A percentile compares a stretch with the other conserved stretches of the same genome.
These are phyloP conservation scores for Eustoma russellianum DNA, from an alignment of 257 asterid species.

Conservation along the genomic window DNA sequence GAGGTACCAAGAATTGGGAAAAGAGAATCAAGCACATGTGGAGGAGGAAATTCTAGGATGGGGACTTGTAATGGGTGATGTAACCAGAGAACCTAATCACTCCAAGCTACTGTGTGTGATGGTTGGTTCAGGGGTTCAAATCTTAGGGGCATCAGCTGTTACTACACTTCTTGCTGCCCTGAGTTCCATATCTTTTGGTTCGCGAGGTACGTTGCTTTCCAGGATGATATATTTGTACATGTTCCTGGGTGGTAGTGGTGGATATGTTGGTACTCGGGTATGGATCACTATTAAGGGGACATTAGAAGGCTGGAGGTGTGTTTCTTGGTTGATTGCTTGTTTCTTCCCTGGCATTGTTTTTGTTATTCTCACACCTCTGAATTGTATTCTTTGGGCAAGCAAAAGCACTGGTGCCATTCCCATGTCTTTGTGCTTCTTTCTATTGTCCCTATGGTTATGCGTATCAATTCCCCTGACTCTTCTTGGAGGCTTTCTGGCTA, in stretches of 20 bases:
- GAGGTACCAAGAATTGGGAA: slow-evolving; percentile 75
- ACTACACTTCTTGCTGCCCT: slow-evolving; percentile 71
- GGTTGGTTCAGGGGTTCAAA: slow-evolving; percentile 80
- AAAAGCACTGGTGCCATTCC: slow-evolving; percentile 82
- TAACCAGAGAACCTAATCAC: slow-evolving; percentile 66
- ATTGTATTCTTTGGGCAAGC: slow-evolving; percentile 84
- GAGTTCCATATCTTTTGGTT: slow-evolving; percentile 86
- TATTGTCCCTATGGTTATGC: slow-evolving; percentile 76
- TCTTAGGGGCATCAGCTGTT: slow-evolving; percentile 68
- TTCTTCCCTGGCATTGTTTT: slow-evolving; percentile 79
- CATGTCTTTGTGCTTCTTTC: slow-evolving; percentile 53
- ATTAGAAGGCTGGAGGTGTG: slow-evolving; percentile 64
- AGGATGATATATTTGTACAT: slow-evolving; percentile 84
- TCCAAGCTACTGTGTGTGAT: slow-evolving; percentile 62
- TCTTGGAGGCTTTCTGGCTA: slow-evolving; percentile 65
- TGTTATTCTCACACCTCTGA: slow-evolving; percentile 53
- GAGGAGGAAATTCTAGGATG: slow-evolving; percentile 87
- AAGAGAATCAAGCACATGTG: slow-evolving; percentile 88
- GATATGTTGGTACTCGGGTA: slow-evolving; percentile 56
- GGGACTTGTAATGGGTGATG: slow-evolving; percentile 90
- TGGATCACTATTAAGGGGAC: slow-evolving; percentile 64
- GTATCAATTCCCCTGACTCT: slow-evolving; percentile 82
- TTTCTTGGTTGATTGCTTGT: slow-evolving; percentile 72
- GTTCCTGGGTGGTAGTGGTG: slow-evolving; percentile 66
- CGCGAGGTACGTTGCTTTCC: slow-evolving; percentile 75